Evolutionary conservation across 192 early-diverging fungal genomes (phyloP).

Genomic region (Mortierella alpina): DNA sequence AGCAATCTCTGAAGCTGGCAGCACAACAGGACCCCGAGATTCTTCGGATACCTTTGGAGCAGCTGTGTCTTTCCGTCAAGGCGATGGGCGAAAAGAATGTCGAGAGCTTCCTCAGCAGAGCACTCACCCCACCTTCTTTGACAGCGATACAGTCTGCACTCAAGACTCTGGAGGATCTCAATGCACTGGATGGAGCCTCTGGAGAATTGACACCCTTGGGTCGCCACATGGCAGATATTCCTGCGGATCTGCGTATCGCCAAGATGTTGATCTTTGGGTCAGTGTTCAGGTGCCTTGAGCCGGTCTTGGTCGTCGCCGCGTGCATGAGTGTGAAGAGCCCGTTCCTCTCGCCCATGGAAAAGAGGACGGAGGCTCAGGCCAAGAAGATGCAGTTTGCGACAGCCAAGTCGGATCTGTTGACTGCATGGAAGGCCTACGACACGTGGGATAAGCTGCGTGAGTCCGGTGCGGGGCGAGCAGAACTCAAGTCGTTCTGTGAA

Average conservation of each 20-base stretch:
- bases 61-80: conserved; percentile 79
- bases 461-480: conserved; percentile 27
- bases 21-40: conserved; percentile 82
- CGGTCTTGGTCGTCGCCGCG: conserved; percentile 74
- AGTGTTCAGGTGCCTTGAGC: conserved; percentile 78
- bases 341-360: conserved; percentile 52
- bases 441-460: conserved; percentile 55
- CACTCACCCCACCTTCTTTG: conserved; percentile 75
- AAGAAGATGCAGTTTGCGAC: conserved; percentile 55
- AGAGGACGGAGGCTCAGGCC: conserved; percentile 40
- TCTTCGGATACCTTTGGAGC: conserved; percentile 82
- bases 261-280: conserved; percentile 83
- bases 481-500: conserved; percentile 46
- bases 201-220: conserved; percentile 78
- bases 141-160: conserved; percentile 67
- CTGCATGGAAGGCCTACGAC: conserved; percentile 58
- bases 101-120: conserved; percentile 60
- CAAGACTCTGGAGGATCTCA: conserved; percentile 66
- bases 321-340: conserved; percentile 71
- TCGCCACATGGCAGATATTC: conserved; percentile 73
- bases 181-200: conserved; percentile 60
- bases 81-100: conserved; percentile 73
- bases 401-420: conserved; percentile 53
- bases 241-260: conserved; percentile 81
- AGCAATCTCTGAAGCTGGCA: conserved; percentile 60